Percentiles rank a stretch among this genome's conserved stretches.
phyloP scores from a whole-genome alignment of 495 filamentous ascomycete genomes.

The Penicillium waksmanii region DNA sequence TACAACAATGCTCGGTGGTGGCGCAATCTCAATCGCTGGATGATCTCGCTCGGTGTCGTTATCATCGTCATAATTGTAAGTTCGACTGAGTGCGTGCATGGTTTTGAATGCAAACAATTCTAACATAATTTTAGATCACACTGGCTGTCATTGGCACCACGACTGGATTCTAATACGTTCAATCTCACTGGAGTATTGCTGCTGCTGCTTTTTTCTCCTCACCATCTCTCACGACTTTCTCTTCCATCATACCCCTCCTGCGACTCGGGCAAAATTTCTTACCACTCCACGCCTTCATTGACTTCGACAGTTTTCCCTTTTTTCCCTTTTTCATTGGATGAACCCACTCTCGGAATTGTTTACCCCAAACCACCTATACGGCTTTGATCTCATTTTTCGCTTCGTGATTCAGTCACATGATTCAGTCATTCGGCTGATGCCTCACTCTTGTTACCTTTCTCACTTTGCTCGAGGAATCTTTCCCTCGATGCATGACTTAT shows the following conservation, averaged over 20 bases:
- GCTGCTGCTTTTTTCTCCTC: conserved; percentile 4
- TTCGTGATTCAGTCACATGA: neutral
- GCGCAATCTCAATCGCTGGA: conserved; percentile 85
- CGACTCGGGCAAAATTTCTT: conserved; percentile 14
- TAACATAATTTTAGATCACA: conserved; percentile 48
- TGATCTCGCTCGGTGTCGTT: conserved; percentile 77
- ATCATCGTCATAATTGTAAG: conserved; percentile 77
- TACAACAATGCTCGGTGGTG: conserved; percentile 91
- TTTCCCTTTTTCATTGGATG: neutral
- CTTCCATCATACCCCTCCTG: conserved; percentile 13
- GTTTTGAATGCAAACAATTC: neutral
- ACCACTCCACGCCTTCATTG: conserved; percentile 11
- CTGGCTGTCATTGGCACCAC: conserved; percentile 62
- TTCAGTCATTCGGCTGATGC: neutral
- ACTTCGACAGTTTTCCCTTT: conserved; percentile 8
- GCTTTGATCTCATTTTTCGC: conserved; percentile 9
- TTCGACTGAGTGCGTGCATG: conserved; percentile 16
- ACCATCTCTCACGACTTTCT: conserved; percentile 3
- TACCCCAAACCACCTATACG: neutral
- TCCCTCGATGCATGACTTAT: conserved; percentile 8
- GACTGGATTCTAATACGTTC: conserved; percentile 40
- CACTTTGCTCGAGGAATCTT: neutral
- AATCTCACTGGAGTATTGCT: neutral
- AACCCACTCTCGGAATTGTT: conserved; percentile 6
- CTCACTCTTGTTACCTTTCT: conserved; percentile 5